A percentile compares a stretch with the other conserved stretches of the same genome.
phyloP scores from a whole-genome alignment of 2,329 filamentous ascomycete genomes.

The Phaeosphaeria sp. region DNA sequence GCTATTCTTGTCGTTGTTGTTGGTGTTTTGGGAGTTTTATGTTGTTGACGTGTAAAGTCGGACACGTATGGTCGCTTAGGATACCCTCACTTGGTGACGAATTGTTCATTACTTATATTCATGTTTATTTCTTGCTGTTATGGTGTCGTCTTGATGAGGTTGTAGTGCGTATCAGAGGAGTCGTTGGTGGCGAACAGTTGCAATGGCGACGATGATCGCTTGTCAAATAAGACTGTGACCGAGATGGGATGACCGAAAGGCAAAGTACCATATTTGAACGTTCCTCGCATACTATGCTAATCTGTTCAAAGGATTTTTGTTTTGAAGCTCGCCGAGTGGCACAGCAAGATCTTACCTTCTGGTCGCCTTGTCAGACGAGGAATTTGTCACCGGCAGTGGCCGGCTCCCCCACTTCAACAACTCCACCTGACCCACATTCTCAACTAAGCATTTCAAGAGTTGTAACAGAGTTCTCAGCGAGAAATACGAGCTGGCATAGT shows the following conservation, averaged over 20 bases:
- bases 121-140: background rate
- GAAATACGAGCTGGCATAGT: too few relatives aligned
- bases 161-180: background rate
- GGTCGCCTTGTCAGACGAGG: background rate
- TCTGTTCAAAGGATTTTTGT: background rate
- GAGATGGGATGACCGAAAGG: background rate
- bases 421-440: background rate
- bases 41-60: background rate
- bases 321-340: background rate
- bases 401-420: background rate
- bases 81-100: slow-evolving; percentile 4
- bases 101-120: background rate
- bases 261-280: background rate
- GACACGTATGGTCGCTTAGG: background rate
- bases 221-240: background rate
- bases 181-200: background rate
- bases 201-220: background rate
- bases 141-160: background rate
- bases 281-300: background rate
- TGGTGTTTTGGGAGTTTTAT: background rate
- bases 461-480: too few relatives aligned
- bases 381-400: background rate
- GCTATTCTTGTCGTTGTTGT: background rate
- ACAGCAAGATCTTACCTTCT: background rate
- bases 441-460: too few relatives aligned